Conservation (phyloP, 2,329 filamentous ascomycete genomes). For the Diaporthe sp. region DNA sequence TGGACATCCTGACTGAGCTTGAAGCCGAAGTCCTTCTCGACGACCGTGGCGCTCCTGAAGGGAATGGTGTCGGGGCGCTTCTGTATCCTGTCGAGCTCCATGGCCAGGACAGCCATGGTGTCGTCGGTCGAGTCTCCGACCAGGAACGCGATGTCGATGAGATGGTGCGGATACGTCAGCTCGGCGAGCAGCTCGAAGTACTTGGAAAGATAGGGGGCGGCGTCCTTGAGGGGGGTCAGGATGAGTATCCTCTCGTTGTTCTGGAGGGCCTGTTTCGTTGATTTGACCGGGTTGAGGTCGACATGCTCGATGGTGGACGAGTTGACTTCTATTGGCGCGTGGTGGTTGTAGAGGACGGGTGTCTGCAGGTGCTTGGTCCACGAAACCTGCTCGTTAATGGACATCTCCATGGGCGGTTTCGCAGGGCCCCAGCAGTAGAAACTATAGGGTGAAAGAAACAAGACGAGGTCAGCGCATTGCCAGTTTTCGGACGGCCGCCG, state of each 20-base stretch:
- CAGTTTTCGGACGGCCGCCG: not conserved
- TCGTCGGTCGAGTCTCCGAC: slow-evolving; percentile 94
- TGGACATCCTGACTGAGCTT: slow-evolving; percentile 83
- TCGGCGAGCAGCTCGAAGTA: slow-evolving; percentile 94
- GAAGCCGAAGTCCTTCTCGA: slow-evolving; percentile 92
- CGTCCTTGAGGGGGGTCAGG: slow-evolving; percentile 93
- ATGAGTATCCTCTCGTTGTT: slow-evolving; percentile 93
- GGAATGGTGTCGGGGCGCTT: slow-evolving; percentile 83
- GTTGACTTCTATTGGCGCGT: slow-evolving; percentile 88
- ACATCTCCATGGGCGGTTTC: slow-evolving; percentile 97
- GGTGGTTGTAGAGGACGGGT: slow-evolving; percentile 96
- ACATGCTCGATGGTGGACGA: slow-evolving; percentile 82
- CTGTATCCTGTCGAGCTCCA: slow-evolving; percentile 91
- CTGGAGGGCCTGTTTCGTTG: slow-evolving; percentile 81
- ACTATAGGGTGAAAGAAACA: slow-evolving; percentile 61
- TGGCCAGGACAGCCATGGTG: slow-evolving; percentile 86
- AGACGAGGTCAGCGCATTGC: slow-evolving; percentile 31
- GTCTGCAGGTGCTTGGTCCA: slow-evolving; percentile 93
- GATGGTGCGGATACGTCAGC: slow-evolving; percentile 92
- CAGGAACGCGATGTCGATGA: slow-evolving; percentile 96
- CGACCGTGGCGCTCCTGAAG: slow-evolving; percentile 86
- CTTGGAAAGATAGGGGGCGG: slow-evolving; percentile 83
- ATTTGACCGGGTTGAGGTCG: slow-evolving; percentile 87
- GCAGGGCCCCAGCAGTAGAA: slow-evolving; percentile 98
- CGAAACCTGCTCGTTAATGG: slow-evolving; percentile 87